A percentile compares a stretch with the other conserved stretches of the same genome.
Conservation (phyloP, 805 yeast species). For the Priceomyces haplophilus region DNA sequence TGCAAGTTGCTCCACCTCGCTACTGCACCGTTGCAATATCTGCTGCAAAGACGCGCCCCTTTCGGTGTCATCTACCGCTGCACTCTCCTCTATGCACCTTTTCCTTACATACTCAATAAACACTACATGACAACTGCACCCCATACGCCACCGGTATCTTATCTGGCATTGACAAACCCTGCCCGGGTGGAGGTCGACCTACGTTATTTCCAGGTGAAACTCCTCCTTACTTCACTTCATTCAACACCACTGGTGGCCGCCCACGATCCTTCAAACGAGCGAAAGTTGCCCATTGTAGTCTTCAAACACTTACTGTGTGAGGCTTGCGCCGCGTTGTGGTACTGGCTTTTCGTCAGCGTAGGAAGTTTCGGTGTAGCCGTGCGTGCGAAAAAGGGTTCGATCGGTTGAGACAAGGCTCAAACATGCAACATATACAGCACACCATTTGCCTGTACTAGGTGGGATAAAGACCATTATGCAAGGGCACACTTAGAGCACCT, state of each 20-base stretch:
- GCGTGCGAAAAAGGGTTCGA: not conserved
- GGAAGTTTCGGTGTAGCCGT: not conserved
- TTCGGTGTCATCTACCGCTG: constrained; percentile 1
- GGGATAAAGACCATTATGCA: not conserved
- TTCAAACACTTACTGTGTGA: not conserved
- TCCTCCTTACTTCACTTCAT: not conserved
- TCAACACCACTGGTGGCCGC: too few relatives aligned
- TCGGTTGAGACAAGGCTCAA: not conserved
- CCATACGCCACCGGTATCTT: not conserved
- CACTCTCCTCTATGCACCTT: not conserved
- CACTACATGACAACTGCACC: constrained; percentile 3
- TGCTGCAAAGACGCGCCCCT: not conserved
- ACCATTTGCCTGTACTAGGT: not conserved
- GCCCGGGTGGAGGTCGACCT: too few relatives aligned
- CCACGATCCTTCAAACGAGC: not conserved
- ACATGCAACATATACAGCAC: not conserved
- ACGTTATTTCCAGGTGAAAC: not conserved
- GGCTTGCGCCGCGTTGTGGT: not conserved
- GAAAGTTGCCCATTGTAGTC: not conserved
- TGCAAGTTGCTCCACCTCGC: not conserved
- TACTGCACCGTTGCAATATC: constrained; percentile 1
- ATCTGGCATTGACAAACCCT: not conserved
- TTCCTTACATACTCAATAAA: not conserved
- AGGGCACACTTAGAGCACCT: not conserved
- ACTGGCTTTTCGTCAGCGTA: not conserved